Evolutionary conservation across 768 basidiomycete species (phyloP).

Genomic region (Leccinum boreale): DNA sequence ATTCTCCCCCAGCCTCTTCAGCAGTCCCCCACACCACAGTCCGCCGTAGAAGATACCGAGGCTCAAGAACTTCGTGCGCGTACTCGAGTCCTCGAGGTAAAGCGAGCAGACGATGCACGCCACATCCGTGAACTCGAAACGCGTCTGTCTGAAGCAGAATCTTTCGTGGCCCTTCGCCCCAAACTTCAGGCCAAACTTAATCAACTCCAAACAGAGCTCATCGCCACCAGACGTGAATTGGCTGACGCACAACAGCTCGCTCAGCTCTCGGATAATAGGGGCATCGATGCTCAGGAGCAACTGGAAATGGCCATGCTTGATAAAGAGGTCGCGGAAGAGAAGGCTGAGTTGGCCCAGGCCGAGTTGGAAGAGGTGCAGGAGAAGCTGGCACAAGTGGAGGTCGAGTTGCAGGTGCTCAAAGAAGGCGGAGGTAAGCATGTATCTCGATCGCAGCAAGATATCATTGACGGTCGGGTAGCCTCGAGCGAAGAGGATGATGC

Average conservation of each 20-base stretch:
- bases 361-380: constrained; percentile 82
- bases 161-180: constrained; percentile 79
- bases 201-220: constrained; percentile 76
- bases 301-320: constrained; percentile 94
- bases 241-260: constrained; percentile 76
- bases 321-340: constrained; percentile 95
- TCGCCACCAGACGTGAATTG: constrained; percentile 68
- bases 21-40: constrained; percentile 20
- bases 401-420: constrained; percentile 79
- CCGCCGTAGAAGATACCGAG: constrained; percentile 52
- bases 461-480: constrained; percentile 14
- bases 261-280: constrained; percentile 62
- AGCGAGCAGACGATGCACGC: constrained; percentile 83
- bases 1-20: constrained; percentile 21
- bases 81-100: constrained; percentile 79
- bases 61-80: constrained; percentile 81
- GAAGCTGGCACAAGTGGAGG: constrained; percentile 70
- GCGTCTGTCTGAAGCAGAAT: constrained; percentile 79
- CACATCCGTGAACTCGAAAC: constrained; percentile 82
- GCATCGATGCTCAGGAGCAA: constrained; percentile 82
- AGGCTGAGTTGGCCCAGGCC: constrained; percentile 71
- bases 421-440: constrained; percentile 42
- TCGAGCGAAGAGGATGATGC: constrained; percentile 29
- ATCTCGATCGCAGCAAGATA: background rate
- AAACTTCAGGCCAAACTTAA: constrained; percentile 89